These are phyloP conservation scores for Hypholoma sublateritium DNA, from an alignment of 768 basidiomycete species.

Conservation along the genomic window DNA sequence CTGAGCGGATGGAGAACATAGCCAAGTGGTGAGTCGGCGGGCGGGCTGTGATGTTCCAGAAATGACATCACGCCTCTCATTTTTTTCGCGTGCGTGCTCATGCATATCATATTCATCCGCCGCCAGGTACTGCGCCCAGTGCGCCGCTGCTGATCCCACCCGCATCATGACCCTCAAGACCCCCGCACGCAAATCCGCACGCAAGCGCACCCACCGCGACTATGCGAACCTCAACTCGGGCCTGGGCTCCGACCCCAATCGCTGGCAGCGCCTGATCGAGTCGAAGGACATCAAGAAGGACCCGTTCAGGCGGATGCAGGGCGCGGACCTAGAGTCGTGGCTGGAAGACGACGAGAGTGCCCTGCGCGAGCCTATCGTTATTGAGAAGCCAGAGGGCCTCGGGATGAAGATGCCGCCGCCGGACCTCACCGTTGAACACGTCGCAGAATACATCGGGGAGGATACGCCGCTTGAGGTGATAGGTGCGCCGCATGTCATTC, in stretches of 20 bases:
- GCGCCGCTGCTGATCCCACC: conserved; percentile 56
- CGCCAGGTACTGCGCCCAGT: conserved; percentile 69
- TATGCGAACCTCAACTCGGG: conserved; percentile 72
- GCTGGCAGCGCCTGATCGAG: conserved; percentile 72
- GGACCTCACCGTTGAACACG: conserved; percentile 74
- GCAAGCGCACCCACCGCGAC: conserved; percentile 73
- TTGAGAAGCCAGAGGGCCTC: conserved; percentile 75
- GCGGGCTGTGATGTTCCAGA: conserved; percentile 9
- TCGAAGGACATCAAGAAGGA: conserved; percentile 62
- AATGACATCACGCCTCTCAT: conserved; percentile 15
- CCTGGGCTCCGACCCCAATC: conserved; percentile 58
- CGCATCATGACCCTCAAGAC: conserved; percentile 72
- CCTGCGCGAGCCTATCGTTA: conserved; percentile 80
- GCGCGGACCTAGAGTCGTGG: conserved; percentile 74
- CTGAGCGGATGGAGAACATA: conserved; percentile 61
- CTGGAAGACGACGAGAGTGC: conserved; percentile 68
- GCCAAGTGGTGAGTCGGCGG: conserved; percentile 70
- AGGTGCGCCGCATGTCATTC: conserved; percentile 44
- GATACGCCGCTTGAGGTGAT: conserved; percentile 88
- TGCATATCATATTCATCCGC: background rate
- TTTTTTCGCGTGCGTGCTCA: conserved; percentile 6
- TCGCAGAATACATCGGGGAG: conserved; percentile 77
- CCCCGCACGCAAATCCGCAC: conserved; percentile 78
- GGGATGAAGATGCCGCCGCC: conserved; percentile 87
- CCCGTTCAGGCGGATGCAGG: conserved; percentile 67